Base-by-base conservation (phyloP, 345 rosid species). In the Citrus medica region DNA sequence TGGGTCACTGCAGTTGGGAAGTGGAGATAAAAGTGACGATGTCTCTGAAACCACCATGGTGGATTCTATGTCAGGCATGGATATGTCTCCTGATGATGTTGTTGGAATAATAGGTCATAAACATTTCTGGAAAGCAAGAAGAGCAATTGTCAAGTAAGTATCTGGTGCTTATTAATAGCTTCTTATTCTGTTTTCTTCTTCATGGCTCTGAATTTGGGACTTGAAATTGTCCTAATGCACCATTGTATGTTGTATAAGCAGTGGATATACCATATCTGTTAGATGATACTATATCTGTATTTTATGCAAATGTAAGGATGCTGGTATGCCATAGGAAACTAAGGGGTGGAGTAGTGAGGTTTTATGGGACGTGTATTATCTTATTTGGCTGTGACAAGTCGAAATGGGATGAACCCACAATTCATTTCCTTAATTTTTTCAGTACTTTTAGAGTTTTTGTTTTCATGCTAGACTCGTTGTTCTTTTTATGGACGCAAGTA, bases 121-220 rank as follows among this genome's bases (percentile, higher is more conserved):
- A 80, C 92, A 78, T 85, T 95, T 95, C 82, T 95, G 95, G 98
- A 95, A 92, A 83, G 98, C 98, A 27, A 90, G 98, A 84, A 90
- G 82, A 85, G 89, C 89, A 12, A 93, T 95, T 85, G 91, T 80
- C 88, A 92, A 90, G 98, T 95, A 95, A 91, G 98, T 80, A 10
- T 72, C 19, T 17, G 6, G 6, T 55, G 48, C 78, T 64, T 27
- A 72, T 7, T 46, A 37, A 56, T 71, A 24, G 56, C 9, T 65
- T 35, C 67, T 73, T 42, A 48, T 28, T 22, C 58, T 30, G 28
- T 17, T 64, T 13, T 62, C 21, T 24, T 40, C 62, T 75, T 24
- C 55, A 70, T 55, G n/a, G 25, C 24, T 60, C 66, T 19, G 60
- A 25, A 60, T 48, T 65, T 64, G 74, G 24, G 64, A 62, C 27